phyloP scores from a whole-genome alignment of 73 alveolate genomes.

The Urostyla sp. region DNA sequence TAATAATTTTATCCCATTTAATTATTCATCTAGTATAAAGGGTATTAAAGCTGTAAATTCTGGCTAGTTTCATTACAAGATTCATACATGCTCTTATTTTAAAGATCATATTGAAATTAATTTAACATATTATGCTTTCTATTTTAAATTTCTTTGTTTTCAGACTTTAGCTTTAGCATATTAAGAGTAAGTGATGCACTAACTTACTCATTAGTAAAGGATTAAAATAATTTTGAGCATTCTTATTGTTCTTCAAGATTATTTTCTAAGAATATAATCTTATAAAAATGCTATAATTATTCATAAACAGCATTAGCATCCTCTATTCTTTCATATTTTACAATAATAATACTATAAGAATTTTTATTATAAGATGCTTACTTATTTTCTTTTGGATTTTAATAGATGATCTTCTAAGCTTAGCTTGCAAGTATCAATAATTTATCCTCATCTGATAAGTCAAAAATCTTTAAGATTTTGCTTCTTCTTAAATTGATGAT shows the following conservation, averaged over 20 bases:
- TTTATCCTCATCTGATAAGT: not conserved
- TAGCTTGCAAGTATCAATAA: not conserved
- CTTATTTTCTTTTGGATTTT: not conserved
- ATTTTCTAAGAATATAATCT: not conserved
- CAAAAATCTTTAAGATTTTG: not conserved
- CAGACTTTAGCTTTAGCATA: constrained; percentile 31
- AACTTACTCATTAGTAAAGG: constrained; percentile 7
- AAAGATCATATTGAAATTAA: no score
- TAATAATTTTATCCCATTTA: not conserved
- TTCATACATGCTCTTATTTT: not conserved
- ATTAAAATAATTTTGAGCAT: not conserved
- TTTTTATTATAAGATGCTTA: not conserved
- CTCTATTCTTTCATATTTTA: constrained; percentile 29
- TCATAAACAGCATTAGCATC: constrained; percentile 15
- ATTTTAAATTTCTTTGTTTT: not conserved
- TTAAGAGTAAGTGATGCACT: constrained; percentile 31
- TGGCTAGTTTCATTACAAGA: not conserved
- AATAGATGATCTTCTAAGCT: constrained; percentile 36
- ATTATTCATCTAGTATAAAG: not conserved
- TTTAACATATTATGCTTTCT: not conserved
- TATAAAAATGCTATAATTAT: not conserved
- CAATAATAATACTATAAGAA: constrained; percentile 20
- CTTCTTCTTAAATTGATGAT: not conserved
- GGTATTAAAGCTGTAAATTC: not conserved
- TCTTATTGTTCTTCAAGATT: constrained; percentile 19